Evolutionary conservation across 352 stramenopile species (phyloP).

Genomic region (Phytophthora syringae): DNA sequence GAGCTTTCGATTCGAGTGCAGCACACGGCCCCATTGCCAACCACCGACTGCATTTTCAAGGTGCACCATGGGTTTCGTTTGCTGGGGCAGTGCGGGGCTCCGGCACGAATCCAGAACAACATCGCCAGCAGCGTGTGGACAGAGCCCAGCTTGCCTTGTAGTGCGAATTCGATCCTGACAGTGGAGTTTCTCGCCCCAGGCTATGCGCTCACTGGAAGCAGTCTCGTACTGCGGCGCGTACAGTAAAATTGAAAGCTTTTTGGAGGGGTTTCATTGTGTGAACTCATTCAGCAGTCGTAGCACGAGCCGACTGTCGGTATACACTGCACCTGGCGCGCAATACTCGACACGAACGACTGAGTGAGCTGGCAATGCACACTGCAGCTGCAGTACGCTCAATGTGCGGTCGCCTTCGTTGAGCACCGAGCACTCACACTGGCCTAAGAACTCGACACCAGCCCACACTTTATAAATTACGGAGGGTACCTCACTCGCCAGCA

Average conservation of each 20-base stretch:
- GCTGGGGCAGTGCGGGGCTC: slow-evolving; percentile 13
- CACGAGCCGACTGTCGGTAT: slow-evolving; percentile 26
- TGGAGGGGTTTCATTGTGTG: background rate
- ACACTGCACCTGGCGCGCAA: slow-evolving; percentile 25
- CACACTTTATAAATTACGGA: slow-evolving; percentile 47
- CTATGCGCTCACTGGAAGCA: slow-evolving; percentile 33
- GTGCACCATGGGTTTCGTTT: slow-evolving; percentile 16
- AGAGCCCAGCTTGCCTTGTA: slow-evolving; percentile 2
- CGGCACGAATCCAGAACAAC: slow-evolving; percentile 12
- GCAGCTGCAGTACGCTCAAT: slow-evolving; percentile 37
- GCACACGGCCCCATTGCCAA: slow-evolving; percentile 13
- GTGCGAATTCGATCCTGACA: slow-evolving; percentile 14
- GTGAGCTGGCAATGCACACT: slow-evolving; percentile 26
- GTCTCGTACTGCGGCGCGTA: slow-evolving; percentile 12
- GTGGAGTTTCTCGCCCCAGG: slow-evolving; percentile 30
- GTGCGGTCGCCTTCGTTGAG: slow-evolving; percentile 17
- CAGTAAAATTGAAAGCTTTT: background rate
- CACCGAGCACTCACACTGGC: slow-evolving; percentile 26
- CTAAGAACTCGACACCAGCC: slow-evolving; percentile 28
- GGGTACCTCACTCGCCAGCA: background rate
- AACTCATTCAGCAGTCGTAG: slow-evolving; percentile 19
- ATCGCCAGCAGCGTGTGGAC: slow-evolving; percentile 18
- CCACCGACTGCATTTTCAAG: slow-evolving; percentile 17
- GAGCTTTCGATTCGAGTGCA: slow-evolving; percentile 41
- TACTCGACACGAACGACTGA: slow-evolving; percentile 41